phyloP scores from a whole-genome alignment of 768 basidiomycete species.

The Kwoniella bestiolae region DNA sequence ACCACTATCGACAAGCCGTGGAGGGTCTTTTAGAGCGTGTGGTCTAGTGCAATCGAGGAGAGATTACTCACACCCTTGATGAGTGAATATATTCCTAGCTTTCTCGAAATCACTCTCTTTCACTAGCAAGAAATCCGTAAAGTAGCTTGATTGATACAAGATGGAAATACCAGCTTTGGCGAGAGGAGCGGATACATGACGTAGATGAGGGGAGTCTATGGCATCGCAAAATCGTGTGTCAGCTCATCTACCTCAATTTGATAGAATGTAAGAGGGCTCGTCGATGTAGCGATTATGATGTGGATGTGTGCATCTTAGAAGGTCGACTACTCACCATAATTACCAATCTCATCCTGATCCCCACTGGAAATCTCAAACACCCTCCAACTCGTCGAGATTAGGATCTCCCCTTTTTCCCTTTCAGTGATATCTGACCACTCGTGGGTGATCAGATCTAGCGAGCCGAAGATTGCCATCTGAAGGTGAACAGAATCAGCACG shows the following conservation, averaged over 20 bases:
- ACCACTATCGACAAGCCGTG: background rate
- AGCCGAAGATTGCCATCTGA: constrained; percentile 49
- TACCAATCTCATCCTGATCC: constrained; percentile 35
- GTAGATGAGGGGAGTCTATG: constrained; percentile 49
- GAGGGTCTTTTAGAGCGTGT: too few relatives aligned
- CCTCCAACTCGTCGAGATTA: constrained; percentile 41
- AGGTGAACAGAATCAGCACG: background rate
- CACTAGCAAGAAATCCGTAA: constrained; percentile 42
- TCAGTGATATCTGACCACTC: constrained; percentile 30
- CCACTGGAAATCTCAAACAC: constrained; percentile 50
- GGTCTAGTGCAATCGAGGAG: too few relatives aligned
- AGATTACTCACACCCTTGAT: constrained; percentile 50
- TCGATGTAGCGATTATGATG: background rate
- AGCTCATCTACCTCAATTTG: too few relatives aligned
- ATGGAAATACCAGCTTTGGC: constrained; percentile 48
- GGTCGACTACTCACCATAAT: constrained; percentile 38
- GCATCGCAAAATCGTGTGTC: too few relatives aligned
- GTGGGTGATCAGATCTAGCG: constrained; percentile 31
- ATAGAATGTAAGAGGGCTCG: too few relatives aligned
- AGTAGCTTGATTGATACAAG: constrained; percentile 38
- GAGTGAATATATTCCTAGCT: constrained; percentile 38
- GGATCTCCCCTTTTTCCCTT: constrained; percentile 18
- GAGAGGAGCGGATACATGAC: constrained; percentile 44
- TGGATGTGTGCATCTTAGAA: background rate
- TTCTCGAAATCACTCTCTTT: constrained; percentile 43